Percentiles rank a stretch among this genome's conserved stretches.
These are phyloP conservation scores for Trichomonas gallinae DNA, from an alignment of 208 protist species.

Conservation along the genomic window DNA sequence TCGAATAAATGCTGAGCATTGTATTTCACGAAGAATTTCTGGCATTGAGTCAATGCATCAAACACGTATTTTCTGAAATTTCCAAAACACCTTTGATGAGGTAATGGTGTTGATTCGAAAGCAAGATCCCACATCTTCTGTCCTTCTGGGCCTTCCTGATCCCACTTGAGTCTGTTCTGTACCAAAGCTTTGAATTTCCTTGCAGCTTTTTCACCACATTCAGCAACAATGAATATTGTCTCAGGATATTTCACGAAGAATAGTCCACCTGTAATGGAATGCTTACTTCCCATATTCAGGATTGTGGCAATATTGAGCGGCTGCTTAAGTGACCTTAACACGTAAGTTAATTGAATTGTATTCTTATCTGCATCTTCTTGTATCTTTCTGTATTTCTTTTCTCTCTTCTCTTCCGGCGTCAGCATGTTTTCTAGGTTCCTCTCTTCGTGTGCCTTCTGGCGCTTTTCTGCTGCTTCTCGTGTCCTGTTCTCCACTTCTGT, in stretches of 20 bases:
- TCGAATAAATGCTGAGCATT: background rate
- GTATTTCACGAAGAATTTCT: background rate
- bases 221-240: background rate
- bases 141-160: too few relatives aligned
- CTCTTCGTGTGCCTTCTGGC: background rate
- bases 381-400: background rate
- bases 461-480: background rate
- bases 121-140: background rate
- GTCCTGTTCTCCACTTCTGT: background rate
- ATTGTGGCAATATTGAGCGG: background rate
- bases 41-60: background rate
- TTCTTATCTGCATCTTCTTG: background rate
- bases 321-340: background rate
- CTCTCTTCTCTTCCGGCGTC: background rate
- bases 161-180: background rate
- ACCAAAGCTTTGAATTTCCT: background rate
- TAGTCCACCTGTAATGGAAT: background rate
- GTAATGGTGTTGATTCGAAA: background rate
- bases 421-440: background rate
- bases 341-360: background rate
- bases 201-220: background rate
- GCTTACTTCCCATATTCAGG: background rate
- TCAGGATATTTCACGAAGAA: background rate
- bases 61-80: conserved; percentile 1
- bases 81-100: background rate